Percentiles rank a stretch among this genome's conserved stretches.
Evolutionary conservation across 495 filamentous ascomycete genomes (phyloP).

Genomic region (Talaromyces trachyspermus): DNA sequence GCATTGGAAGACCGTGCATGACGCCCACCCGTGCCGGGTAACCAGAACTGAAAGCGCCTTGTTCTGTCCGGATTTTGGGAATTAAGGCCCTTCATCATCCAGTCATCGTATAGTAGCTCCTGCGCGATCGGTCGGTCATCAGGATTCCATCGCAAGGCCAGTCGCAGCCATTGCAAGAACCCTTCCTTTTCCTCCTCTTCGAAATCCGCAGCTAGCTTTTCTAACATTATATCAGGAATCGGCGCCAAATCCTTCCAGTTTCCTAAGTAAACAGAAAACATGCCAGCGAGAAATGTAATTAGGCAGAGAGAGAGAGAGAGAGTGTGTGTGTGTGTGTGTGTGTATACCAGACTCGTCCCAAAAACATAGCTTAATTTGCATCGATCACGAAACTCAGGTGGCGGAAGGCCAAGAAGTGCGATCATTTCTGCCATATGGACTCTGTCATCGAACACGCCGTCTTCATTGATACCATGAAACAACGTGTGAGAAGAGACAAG

Average conservation of each 20-base stretch:
- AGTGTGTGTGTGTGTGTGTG: too few relatives aligned
- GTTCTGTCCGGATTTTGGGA: too few relatives aligned
- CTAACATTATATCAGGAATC: constrained; percentile 17
- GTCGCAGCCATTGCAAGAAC: constrained; percentile 34
- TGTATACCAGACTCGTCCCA: constrained; percentile 19
- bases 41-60: too few relatives aligned
- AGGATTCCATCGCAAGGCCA: constrained; percentile 39
- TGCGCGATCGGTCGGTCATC: constrained; percentile 30
- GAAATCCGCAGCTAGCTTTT: constrained; percentile 12
- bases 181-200: constrained; percentile 21
- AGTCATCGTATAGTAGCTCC: constrained; percentile 32
- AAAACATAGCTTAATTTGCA: constrained; percentile 15
- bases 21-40: too few relatives aligned
- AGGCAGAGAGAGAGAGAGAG: too few relatives aligned
- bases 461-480: constrained; percentile 10
- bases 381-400: constrained; percentile 18
- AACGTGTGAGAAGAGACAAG: constrained; percentile 12
- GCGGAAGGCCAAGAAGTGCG: constrained; percentile 20
- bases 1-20: too few relatives aligned
- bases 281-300: too few relatives aligned
- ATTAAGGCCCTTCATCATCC: constrained; percentile 27
- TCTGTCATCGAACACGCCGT: constrained; percentile 10
- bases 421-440: constrained; percentile 21
- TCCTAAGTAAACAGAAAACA: too few relatives aligned
- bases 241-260: constrained; percentile 17